Conservation (phyloP, 805 yeast genomes). For the Lipomyces yamadae region DNA sequence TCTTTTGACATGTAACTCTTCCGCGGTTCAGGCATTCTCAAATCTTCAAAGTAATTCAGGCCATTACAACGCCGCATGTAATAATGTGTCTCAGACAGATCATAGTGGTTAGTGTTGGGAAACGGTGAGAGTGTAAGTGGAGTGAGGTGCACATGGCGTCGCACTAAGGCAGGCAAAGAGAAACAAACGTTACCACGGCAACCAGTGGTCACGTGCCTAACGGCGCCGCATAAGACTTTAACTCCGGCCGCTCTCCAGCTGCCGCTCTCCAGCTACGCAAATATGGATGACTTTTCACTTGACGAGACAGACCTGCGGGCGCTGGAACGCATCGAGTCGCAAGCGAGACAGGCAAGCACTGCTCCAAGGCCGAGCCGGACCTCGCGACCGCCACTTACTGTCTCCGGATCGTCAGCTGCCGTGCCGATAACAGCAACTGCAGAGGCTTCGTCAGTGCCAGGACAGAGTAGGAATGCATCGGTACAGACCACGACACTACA, state of each 20-base stretch:
- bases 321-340: conserved; percentile 1
- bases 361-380: neutral
- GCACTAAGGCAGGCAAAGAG: neutral
- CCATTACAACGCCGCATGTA: neutral
- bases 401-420: neutral
- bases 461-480: conserved; percentile 2
- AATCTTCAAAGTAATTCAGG: neutral
- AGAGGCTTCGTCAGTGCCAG: neutral
- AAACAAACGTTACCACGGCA: neutral
- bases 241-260: too few relatives aligned
- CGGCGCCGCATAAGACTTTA: neutral
- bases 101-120: neutral
- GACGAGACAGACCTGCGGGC: conserved; percentile 7
- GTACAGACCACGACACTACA: conserved; percentile 12
- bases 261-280: too few relatives aligned
- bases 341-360: neutral
- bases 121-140: neutral
- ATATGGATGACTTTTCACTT: conserved; percentile 8
- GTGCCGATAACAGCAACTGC: neutral
- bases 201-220: neutral
- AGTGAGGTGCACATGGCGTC: neutral
- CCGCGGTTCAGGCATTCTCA: conserved; percentile 15
- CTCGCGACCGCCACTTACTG: neutral
- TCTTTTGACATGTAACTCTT: conserved; percentile 29
- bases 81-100: neutral